Evolutionary conservation across 148 eudicot genomes (phyloP), one percentile per base, ranked within the genome.

Genomic region (Hydrangea macrophylla): DNA sequence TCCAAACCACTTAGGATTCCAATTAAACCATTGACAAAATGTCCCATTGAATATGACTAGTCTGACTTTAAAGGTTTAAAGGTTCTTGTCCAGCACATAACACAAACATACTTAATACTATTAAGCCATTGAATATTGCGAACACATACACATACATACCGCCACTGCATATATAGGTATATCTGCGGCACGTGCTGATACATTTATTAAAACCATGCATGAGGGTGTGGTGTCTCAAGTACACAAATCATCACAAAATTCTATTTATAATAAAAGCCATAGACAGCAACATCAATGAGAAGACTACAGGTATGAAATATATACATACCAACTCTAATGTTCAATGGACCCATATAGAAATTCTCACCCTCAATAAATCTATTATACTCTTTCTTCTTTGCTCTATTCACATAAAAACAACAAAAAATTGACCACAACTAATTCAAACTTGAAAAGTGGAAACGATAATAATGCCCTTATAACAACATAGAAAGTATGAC

Each of bases 371-470:
- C 53, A 50, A 35, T 60, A 20, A 70, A 37, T 61, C 25, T 69
- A 25, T 45, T 23, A 61, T 58, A 23, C 36, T 23, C 18, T 28
- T 28, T 54, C 55, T 2, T 32, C 32, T 17, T 36, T 12, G 32
- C 63, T 44, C 60, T 70, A 70, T 62, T 65, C 71, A 75, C 73
- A 72, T 32, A 61, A 61, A 48, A 59, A 65, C 55, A 35, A 70
- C 12, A 64, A 53, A 51, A 35, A 36, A 23, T 31, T 64, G 26
- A 56, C 55, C 15, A 15, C 13, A 58, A n/a, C 20, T 42, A 42
- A 20, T 23, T 13, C 31, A 57, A 65, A 40, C 28, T 24, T 27
- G 64, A 48, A 48, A n/a, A 25, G 28, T n/a, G 9, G 20, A 32
- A 13, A 22, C 17, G 32, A 54, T 31, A 8, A 11, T 8, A 58